Evolutionary conservation across 768 basidiomycete species (phyloP), one percentile per base, ranked within the genome.

Genomic region (Macrolepiota fuliginosa): DNA sequence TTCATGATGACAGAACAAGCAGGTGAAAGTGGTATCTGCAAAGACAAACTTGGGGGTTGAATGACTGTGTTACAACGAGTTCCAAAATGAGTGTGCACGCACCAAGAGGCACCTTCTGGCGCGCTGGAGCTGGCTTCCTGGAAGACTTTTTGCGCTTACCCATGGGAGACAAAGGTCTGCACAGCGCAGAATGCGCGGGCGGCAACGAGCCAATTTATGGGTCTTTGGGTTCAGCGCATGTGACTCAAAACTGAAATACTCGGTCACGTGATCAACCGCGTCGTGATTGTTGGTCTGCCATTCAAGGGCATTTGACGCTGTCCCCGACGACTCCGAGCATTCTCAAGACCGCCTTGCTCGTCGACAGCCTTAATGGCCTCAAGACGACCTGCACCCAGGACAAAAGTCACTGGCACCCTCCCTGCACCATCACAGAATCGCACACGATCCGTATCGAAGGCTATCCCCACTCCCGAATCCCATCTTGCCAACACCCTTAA

Each of bases 141-240:
- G 92, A 87, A 0, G 93, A 91, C 74, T 94, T 94, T 77, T 94
- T 94, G 66, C 92, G 87, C 75, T 94, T 94, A 62, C 92, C 92
- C 92, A 94, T 62, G 65, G 69, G 15, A 56, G 53, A 53, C 25
- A 29, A 54, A 49, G 35, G 35, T 24, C 22, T 6, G 52, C 35
- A 53, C 55, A 15, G 19, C 53, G 22, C 37, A 54, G 15, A n/a
- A n/a, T 10, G 15, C 11, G 10, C 6, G 29, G 19, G n/a, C 19
- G 17, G 40, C 35, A 51, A 54, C 52, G n/a, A 7, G 29, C 22
- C 27, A 51, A 39, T 39, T 36, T 19, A 54, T 35, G 27, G n/a
- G 32, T 19, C 24, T 40, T 54, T 13, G 29, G 6, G 13, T 25
- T 24, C 9, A 24, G 32, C 2, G 24, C 60, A 61, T 47, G 60